phyloP scores from a whole-genome alignment of 1,284 basidiomycete genomes.

The Fomitopsis betulina region DNA sequence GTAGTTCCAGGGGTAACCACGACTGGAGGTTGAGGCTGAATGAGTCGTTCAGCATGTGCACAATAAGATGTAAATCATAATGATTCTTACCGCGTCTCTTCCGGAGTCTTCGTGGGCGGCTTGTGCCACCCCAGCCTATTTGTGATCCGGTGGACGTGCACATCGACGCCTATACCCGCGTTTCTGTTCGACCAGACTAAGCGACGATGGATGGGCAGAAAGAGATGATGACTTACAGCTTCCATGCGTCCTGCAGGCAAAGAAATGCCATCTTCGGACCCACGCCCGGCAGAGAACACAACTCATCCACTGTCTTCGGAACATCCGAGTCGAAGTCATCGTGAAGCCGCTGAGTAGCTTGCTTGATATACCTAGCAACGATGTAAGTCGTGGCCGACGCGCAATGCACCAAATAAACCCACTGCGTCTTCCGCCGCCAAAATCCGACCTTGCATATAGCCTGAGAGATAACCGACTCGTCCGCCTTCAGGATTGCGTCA shows the following conservation, averaged over 20 bases:
- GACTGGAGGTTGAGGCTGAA: constrained; percentile 80
- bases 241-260: constrained; percentile 82
- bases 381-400: not conserved
- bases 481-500: constrained; percentile 62
- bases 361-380: constrained; percentile 61
- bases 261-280: constrained; percentile 94
- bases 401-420: constrained; percentile 15
- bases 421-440: constrained; percentile 86
- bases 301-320: constrained; percentile 81
- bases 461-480: constrained; percentile 57
- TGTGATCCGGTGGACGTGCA: constrained; percentile 93
- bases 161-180: constrained; percentile 94
- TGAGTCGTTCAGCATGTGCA: not conserved
- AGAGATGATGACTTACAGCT: constrained; percentile 48
- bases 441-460: constrained; percentile 92
- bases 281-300: constrained; percentile 82
- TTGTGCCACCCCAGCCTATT: constrained; percentile 92
- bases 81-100: constrained; percentile 69
- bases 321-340: constrained; percentile 78
- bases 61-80: not conserved
- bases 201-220: not conserved
- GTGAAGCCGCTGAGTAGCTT: constrained; percentile 61
- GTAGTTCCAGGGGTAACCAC: constrained; percentile 82
- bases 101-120: constrained; percentile 78
- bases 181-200: constrained; percentile 48